A percentile compares a stretch with the other conserved stretches of the same genome.
These are phyloP conservation scores for Zygoascus tannicola DNA, from an alignment of 805 yeast genomes.

Conservation along the genomic window DNA sequence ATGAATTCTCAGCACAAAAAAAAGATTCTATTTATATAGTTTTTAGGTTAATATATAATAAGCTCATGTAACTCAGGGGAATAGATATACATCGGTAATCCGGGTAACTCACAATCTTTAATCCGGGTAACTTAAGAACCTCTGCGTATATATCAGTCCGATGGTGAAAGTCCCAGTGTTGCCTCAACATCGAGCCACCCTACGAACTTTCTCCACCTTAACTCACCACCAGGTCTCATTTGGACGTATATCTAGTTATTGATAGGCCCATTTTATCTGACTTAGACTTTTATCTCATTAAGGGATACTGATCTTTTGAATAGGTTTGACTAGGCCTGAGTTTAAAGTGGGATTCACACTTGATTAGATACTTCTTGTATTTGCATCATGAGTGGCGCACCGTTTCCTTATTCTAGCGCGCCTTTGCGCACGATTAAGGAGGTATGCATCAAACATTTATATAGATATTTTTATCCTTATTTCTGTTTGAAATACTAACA, in stretches of 20 bases:
- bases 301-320: not conserved
- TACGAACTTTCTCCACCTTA: not conserved
- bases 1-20: too few relatives aligned
- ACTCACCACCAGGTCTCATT: not conserved
- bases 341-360: not conserved
- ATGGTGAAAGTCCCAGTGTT: too few relatives aligned
- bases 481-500: conserved; percentile 12
- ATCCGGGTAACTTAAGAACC: too few relatives aligned
- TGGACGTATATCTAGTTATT: not conserved
- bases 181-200: too few relatives aligned
- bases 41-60: too few relatives aligned
- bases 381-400: conserved; percentile 31
- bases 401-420: conserved; percentile 93
- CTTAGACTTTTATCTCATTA: not conserved
- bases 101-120: too few relatives aligned
- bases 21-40: not conserved
- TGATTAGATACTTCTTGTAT: not conserved
- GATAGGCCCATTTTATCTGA: not conserved
- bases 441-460: conserved; percentile 37
- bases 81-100: too few relatives aligned
- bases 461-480: not conserved
- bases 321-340: not conserved
- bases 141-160: too few relatives aligned
- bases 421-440: conserved; percentile 96
- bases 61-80: too few relatives aligned